Base-by-base conservation (phyloP, 768 basidiomycete species). In the Pleurotus giganteus region DNA sequence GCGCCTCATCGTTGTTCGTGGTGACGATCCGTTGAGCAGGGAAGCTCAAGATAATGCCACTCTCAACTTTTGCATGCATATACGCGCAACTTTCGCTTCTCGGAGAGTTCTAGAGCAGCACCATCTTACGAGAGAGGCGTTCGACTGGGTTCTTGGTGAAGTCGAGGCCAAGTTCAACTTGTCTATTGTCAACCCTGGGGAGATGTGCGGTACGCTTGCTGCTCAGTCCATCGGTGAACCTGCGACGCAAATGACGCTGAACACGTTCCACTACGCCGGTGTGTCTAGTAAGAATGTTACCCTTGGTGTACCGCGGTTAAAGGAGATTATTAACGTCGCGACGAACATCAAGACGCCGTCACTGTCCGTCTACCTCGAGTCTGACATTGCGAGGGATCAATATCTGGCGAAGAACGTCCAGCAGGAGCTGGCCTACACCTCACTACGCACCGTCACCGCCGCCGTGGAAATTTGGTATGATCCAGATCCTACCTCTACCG, bases 221-320 rank as follows among this genome's bases (percentile, higher is more conserved):
- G 97, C 97, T 0, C 97, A 99, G 74, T 98, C 97, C 0, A 99
- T 98, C 60, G 97, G 97, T 70, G 97, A 98, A 76, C 97, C 97
- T 0, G 97, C 97, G 3, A 99, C 97, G 0, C 97, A 99, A 74
- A 98, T 99, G 97, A 98, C 97, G 4, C 72, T 99, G 56, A 99
- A 99, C 71, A 98, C 96, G 0, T 99, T 98, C 91, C 97, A 99
- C 73, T 98, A 98, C 69, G 97, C 97, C 57, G 97, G 97, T 87
- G 97, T 99, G 23, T 96, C 97, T n/a, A 94, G 91, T 66, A 98
- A 98, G 75, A 98, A 97, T 72, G 97, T 99, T 47, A 99, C 97
- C 0, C 91, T 98, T 56, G 97, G 97, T 86, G 97, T 99, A 1
- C 97, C 97, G 2, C 95, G 97, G 71, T 71, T 99, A 60, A 98